Evolutionary conservation across 2,329 filamentous ascomycete genomes (phyloP).

Genomic region (Calonectria crousiana): DNA sequence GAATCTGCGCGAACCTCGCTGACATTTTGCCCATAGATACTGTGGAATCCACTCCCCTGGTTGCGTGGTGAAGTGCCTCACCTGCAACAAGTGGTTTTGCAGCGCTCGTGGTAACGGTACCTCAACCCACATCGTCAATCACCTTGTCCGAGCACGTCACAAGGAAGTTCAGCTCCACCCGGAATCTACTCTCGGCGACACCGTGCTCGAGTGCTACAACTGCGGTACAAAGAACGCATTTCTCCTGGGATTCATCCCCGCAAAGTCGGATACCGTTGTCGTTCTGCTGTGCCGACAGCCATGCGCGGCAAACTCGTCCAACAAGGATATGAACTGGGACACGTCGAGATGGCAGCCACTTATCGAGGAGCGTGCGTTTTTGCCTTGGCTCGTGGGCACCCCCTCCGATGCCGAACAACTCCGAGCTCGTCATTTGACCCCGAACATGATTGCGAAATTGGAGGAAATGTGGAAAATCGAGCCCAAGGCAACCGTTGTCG

Average conservation of each 20-base stretch:
- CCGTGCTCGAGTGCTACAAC: conserved; percentile 98
- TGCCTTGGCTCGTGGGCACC: conserved; percentile 90
- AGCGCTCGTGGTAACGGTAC: conserved; percentile 96
- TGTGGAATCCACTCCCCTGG: conserved; percentile 97
- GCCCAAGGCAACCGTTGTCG: conserved; percentile 85
- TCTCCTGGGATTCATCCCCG: conserved; percentile 95
- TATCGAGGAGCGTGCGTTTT: conserved; percentile 95
- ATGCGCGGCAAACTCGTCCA: conserved; percentile 92
- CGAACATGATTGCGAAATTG: conserved; percentile 94
- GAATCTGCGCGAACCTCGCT: conserved; percentile 31
- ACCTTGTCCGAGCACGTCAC: conserved; percentile 95
- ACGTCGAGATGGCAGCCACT: conserved; percentile 97
- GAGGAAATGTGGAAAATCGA: conserved; percentile 99
- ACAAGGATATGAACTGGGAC: conserved; percentile 99
- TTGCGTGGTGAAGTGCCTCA: conserved; percentile 95
- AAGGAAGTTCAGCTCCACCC: conserved; percentile 99
- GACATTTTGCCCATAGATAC: conserved; percentile 69
- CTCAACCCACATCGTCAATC: conserved; percentile 98
- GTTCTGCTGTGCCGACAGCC: conserved; percentile 96
- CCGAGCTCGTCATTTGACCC: conserved; percentile 90
- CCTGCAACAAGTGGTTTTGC: conserved; percentile 99
- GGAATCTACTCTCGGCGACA: conserved; percentile 92
- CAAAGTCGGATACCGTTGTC: conserved; percentile 98
- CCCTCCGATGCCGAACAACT: conserved; percentile 96
- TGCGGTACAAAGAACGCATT: conserved; percentile 99